phyloP scores from a whole-genome alignment of 257 asterid species.

The Nicotiana noctiflora region DNA sequence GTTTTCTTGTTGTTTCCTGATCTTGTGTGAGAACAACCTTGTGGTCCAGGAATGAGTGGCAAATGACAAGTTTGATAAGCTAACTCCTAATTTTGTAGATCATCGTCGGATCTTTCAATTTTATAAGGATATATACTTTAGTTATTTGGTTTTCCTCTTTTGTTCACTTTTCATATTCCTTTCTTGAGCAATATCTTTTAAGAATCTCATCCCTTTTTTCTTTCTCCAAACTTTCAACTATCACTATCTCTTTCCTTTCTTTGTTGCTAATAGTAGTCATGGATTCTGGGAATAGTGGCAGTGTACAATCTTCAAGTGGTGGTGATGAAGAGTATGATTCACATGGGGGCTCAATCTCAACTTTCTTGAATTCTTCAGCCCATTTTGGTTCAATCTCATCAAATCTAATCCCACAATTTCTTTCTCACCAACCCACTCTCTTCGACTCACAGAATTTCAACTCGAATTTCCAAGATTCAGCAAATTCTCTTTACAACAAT shows the following conservation, averaged over 20 bases:
- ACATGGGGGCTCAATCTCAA: not conserved
- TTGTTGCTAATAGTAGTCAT: not conserved
- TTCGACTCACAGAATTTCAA: slow-evolving; percentile 4
- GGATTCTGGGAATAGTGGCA: slow-evolving; percentile 10
- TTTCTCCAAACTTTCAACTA: slow-evolving; percentile 16
- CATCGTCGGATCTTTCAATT: not conserved
- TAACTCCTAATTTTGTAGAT: not conserved
- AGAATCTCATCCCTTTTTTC: not conserved
- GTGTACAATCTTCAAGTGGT: slow-evolving; percentile 12
- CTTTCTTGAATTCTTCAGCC: slow-evolving; percentile 3
- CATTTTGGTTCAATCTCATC: slow-evolving; percentile 8
- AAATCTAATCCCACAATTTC: not conserved
- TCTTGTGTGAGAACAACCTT: not conserved
- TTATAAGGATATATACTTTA: not conserved
- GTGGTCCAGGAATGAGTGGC: slow-evolving; percentile 12
- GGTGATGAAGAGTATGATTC: slow-evolving; percentile 11
- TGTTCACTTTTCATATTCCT: not conserved
- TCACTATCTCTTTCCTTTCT: slow-evolving; percentile 7
- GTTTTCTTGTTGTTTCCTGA: not conserved
- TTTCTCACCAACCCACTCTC: not conserved
- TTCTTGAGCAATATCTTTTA: not conserved
- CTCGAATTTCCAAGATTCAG: not conserved
- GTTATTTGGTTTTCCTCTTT: not conserved
- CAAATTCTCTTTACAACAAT: not conserved
- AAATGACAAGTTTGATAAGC: not conserved